These are phyloP conservation scores for Coemansia reversa DNA, from an alignment of 192 early-diverging fungal genomes.

Conservation along the genomic window DNA sequence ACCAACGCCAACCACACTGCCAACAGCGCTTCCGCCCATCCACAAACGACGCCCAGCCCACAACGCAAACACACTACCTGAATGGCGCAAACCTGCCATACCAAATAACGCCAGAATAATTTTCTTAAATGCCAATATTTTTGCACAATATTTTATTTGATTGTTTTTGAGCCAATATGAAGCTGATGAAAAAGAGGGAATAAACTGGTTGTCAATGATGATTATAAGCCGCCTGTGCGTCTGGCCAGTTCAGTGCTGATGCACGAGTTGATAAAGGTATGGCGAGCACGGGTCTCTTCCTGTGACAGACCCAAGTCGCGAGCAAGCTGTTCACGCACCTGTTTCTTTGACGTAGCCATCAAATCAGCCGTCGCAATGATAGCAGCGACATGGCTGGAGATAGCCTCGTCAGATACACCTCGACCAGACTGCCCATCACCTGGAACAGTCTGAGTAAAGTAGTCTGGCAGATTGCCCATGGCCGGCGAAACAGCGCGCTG, in stretches of 20 bases:
- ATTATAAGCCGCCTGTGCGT: slow-evolving; percentile 17
- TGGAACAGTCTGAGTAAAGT: slow-evolving; percentile 22
- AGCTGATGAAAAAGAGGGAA: background rate
- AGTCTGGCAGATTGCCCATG: slow-evolving; percentile 29
- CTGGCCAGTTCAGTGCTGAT: slow-evolving; percentile 45
- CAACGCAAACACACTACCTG: too few species aligned
- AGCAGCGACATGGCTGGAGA: slow-evolving; percentile 65
- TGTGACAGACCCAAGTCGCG: slow-evolving; percentile 30
- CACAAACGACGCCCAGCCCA: too few species aligned
- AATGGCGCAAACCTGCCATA: too few species aligned
- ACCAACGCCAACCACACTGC: too few species aligned
- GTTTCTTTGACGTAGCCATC: slow-evolving; percentile 96
- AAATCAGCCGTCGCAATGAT: slow-evolving; percentile 87
- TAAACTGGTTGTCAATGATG: slow-evolving; percentile 1
- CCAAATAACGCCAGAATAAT: too few species aligned
- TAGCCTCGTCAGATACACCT: slow-evolving; percentile 67
- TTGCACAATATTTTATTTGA: background rate
- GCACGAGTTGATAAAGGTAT: slow-evolving; percentile 41
- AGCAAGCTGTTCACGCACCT: slow-evolving; percentile 73
- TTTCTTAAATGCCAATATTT: too few species aligned
- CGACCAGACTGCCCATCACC: slow-evolving; percentile 4
- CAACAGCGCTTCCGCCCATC: too few species aligned
- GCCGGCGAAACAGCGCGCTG: slow-evolving; percentile 37
- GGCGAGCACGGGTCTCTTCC: slow-evolving; percentile 33
- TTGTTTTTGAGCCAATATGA: background rate